Evolutionary conservation across 129 eudicot genomes (phyloP), one percentile per base, ranked within the genome.

Genomic region (Pulicaria dysenterica): DNA sequence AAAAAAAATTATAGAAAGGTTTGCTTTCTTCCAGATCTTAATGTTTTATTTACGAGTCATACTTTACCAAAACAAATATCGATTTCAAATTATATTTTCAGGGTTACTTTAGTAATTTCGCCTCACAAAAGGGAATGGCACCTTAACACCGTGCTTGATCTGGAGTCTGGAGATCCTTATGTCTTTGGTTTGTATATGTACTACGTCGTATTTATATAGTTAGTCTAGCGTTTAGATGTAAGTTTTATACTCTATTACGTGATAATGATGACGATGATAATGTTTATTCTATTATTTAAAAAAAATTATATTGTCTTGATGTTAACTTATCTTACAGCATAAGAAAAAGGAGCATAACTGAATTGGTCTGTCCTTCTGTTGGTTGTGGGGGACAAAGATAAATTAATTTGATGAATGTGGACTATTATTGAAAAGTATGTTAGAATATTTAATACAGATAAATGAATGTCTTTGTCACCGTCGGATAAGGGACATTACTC

Each of bases 161-260:
- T 41, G 14, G 41, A 38, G 60, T 48, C 3, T 73, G 54, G 15
- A 48, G 45, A 62, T 40, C n/a, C 11, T 38, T 46, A 57, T 67
- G 69, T 75, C 7, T 11, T 15, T 51, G 10, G 44, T 69, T 50
- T 62, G 48, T 75, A 34, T 38, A 3, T 65, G 43, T 65, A 64
- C 3, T 8, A 59, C 47, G 58, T 36, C 12, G 12, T 9, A 5
- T 58, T 73, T 73, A 50, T 34, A 50, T 47, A 73, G 9, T 14
- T 74, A 43, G 79, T 41, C 57, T 74, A 54, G 70, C 45, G 42
- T 61, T 77, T 70, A 69, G 76, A 75, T 65, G 66, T 9, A 45
- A 38, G 11, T 5, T 43, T 58, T 63, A 59, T 72, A 60, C 67
- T 72, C 6, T 72, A 38, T 6, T 38, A 50, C 64, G 13, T 36